Evolutionary conservation across 495 filamentous ascomycete genomes (phyloP).

Genomic region (Xylaria curta): DNA sequence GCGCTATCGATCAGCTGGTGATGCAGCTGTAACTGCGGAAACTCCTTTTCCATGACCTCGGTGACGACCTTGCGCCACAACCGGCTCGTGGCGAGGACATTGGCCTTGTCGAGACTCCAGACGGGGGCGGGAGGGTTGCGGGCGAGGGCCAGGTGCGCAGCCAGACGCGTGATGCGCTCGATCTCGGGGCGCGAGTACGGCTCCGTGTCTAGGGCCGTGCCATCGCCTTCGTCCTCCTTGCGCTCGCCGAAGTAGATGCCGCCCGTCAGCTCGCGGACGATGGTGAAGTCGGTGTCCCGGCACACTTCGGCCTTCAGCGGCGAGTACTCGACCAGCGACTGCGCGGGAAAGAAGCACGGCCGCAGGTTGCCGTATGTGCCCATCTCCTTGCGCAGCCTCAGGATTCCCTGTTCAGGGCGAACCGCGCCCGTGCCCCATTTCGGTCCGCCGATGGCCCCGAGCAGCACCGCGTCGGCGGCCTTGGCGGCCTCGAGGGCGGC

Average conservation of each 20-base stretch:
- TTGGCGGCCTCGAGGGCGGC: conserved; percentile 86
- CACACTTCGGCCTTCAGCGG: conserved; percentile 88
- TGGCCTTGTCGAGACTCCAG: conserved; percentile 94
- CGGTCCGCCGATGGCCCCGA: conserved; percentile 95
- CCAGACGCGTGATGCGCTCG: conserved; percentile 85
- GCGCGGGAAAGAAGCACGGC: conserved; percentile 95
- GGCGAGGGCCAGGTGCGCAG: conserved; percentile 80
- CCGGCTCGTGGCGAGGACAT: conserved; percentile 88
- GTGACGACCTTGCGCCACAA: conserved; percentile 90
- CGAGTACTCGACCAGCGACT: conserved; percentile 83
- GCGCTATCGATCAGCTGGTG: conserved; percentile 96
- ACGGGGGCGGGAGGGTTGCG: conserved; percentile 82
- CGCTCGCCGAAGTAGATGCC: conserved; percentile 98
- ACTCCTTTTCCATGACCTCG: conserved; percentile 84
- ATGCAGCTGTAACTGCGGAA: conserved; percentile 80
- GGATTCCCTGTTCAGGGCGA: conserved; percentile 93
- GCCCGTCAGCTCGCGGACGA: conserved; percentile 92
- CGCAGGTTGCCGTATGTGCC: conserved; percentile 95
- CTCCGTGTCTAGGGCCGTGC: conserved; percentile 85
- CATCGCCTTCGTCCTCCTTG: conserved; percentile 79
- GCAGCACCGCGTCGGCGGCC: conserved; percentile 86
- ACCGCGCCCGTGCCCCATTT: conserved; percentile 95
- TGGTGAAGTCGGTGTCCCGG: conserved; percentile 89
- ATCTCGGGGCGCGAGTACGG: conserved; percentile 88
- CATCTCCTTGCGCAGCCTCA: conserved; percentile 93